Evolutionary conservation across 139 green algal genomes (phyloP).

Genomic region (Desmodesmus armatus): DNA sequence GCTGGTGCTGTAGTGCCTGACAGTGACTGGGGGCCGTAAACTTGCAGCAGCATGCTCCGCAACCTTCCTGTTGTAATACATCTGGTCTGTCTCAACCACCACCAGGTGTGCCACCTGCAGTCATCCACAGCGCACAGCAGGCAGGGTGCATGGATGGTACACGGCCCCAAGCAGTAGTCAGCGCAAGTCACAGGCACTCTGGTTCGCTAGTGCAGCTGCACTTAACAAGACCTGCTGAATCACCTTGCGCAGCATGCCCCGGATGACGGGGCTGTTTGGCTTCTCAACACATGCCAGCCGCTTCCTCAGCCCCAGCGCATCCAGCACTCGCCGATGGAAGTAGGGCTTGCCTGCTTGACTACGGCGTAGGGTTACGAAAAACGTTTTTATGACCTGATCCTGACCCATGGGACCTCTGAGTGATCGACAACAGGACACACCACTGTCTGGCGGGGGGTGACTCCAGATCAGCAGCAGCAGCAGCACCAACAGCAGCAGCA

Average conservation of each 20-base stretch:
- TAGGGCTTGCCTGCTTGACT: slow-evolving; percentile 59
- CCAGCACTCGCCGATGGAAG: slow-evolving; percentile 57
- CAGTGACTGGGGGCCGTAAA: slow-evolving; percentile 19
- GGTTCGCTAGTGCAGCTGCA: background rate
- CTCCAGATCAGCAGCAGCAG: slow-evolving; percentile 1
- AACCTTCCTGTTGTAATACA: slow-evolving; percentile 36
- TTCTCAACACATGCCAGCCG: slow-evolving; percentile 63
- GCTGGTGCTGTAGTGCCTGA: slow-evolving; percentile 31
- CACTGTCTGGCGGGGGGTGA: too few species aligned
- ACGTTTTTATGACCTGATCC: slow-evolving; percentile 42
- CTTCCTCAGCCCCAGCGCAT: slow-evolving; percentile 51
- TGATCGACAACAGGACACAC: background rate
- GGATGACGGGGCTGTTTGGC: slow-evolving; percentile 60
- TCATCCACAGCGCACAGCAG: background rate
- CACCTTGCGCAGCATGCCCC: slow-evolving; percentile 66
- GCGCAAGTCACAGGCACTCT: background rate
- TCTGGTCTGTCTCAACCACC: slow-evolving; percentile 38
- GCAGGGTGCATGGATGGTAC: background rate
- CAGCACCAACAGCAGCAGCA: slow-evolving; percentile 35
- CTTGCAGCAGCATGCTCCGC: slow-evolving; percentile 4
- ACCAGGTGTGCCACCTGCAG: slow-evolving; percentile 45
- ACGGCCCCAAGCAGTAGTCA: background rate
- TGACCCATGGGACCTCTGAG: background rate
- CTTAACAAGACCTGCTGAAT: background rate
- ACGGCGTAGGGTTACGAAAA: slow-evolving; percentile 68